phyloP scores from a whole-genome alignment of 345 rosid genomes.

The Aquilaria sinensis region DNA sequence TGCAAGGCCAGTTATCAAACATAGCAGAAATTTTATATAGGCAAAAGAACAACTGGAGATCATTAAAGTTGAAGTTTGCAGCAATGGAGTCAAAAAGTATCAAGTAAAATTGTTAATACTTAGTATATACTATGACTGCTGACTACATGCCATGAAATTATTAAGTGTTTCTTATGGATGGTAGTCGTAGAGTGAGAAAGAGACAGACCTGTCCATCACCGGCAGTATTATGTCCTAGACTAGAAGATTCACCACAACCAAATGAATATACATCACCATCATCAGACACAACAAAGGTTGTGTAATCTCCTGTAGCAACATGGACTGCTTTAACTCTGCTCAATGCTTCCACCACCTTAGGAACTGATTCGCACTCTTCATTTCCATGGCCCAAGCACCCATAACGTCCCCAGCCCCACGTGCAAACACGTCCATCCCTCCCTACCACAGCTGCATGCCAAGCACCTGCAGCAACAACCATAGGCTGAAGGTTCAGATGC shows the following conservation, averaged over 20 bases:
- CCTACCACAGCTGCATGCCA: conserved; percentile 99
- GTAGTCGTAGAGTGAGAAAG: neutral
- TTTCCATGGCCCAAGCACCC: conserved; percentile 97
- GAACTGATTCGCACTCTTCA: conserved; percentile 70
- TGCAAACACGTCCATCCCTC: conserved; percentile 85
- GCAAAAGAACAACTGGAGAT: no score
- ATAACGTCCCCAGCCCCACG: conserved; percentile 98
- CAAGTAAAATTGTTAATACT: no score
- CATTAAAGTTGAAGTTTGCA: no score
- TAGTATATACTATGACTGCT: no score
- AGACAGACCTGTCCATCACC: conserved; percentile 56
- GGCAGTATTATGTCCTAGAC: conserved; percentile 70
- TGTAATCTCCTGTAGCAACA: conserved; percentile 87
- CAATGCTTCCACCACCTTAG: conserved; percentile 78
- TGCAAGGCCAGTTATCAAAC: no score
- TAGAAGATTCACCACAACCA: conserved; percentile 89
- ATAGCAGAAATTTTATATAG: no score
- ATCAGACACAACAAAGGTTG: conserved; percentile 87
- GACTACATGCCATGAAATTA: no score
- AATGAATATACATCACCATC: conserved; percentile 92
- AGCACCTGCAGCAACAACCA: conserved; percentile 89
- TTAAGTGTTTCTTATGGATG: no score
- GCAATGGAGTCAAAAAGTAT: no score
- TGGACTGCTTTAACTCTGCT: conserved; percentile 69
- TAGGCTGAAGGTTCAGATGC: conserved; percentile 68